These are phyloP conservation scores for Olyra latifolia DNA, from an alignment of 176 grass and related monocot species.

Conservation along the genomic window DNA sequence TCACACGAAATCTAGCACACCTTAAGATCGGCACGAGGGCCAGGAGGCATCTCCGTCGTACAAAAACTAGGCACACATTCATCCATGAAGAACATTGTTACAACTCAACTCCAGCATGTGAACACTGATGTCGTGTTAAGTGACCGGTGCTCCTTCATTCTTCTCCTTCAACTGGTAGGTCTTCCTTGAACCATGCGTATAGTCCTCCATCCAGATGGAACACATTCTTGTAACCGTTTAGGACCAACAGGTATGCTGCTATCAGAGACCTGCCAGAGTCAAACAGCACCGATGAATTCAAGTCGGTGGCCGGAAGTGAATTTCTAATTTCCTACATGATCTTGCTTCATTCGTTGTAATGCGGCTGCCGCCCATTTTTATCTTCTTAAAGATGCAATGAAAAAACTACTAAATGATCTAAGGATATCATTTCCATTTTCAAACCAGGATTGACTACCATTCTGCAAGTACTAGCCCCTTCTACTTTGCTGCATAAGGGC, in stretches of 20 bases:
- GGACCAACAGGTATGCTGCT: constrained; percentile 81
- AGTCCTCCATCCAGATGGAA: constrained; percentile 87
- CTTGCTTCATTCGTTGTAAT: not conserved
- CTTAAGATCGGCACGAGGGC: not conserved
- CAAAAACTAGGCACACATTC: not conserved
- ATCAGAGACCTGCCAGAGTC: constrained; percentile 72
- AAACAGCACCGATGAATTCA: not conserved
- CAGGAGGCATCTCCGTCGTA: not conserved
- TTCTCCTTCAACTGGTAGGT: constrained; percentile 55
- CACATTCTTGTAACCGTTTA: constrained; percentile 90
- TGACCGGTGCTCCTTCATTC: constrained; percentile 34
- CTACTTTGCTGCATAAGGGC: not conserved
- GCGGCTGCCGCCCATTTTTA: too few species aligned
- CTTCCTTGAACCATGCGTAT: constrained; percentile 90
- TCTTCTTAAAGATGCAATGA: not conserved
- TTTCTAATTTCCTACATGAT: not conserved
- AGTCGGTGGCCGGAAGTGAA: not conserved
- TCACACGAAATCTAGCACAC: not conserved
- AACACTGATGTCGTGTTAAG: not conserved
- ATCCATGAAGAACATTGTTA: not conserved
- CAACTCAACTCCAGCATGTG: constrained; percentile 17
- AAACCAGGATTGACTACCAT: not conserved
- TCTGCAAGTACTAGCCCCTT: not conserved
- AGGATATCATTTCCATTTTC: not conserved
- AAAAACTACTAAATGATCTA: not conserved